Evolutionary conservation across 805 yeast genomes (phyloP), one percentile per base, ranked within the genome.

Genomic region (Candida suzukii): DNA sequence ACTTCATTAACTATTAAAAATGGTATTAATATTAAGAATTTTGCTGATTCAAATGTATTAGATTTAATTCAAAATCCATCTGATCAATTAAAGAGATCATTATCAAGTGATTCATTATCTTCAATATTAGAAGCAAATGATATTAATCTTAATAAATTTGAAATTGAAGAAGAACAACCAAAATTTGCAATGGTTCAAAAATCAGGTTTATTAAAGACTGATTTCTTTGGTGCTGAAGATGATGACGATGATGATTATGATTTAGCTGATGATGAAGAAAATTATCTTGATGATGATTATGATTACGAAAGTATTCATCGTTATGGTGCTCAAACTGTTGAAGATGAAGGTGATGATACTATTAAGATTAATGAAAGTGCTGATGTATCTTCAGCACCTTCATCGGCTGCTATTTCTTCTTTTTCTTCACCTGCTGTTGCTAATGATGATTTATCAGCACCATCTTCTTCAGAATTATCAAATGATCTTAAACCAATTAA

Each of bases 1-100:
- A 60, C 74, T 47, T 65, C 69, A 30, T 57, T 72, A 42, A 74
- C 64, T 52, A 69, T 84, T 21, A 61, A 68, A 37, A 74, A 74
- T 49, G 82, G 81, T 13, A 39, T 68, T 18, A 61, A 68, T 2
- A 66, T 58, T 45, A 61, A 54, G 35, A 72, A 66, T 45, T 62
- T 71, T 40, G 64, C 70, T 13, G 71, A 65, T 46, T 55, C 68
- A 1, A 64, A 63, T 42, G 66, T 63, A 11, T 47, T 63, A 37
- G 69, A 64, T 46, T 47, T 64, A 40, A 39, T 63, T 20, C 27
- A 44, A 33, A 19, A 37, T 10, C 32, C 30, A 12, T 21, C 37
- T 16, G 35, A 18, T 21, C 18, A n/a, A 9, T 3, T 16, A 10
- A 36, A 41, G 26, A 48, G 61, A 44, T 46, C 56, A n/a, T 35